A percentile compares a stretch with the other conserved stretches of the same genome.
phyloP scores from a whole-genome alignment of 805 yeast genomes.

The Babjeviella inositovora region DNA sequence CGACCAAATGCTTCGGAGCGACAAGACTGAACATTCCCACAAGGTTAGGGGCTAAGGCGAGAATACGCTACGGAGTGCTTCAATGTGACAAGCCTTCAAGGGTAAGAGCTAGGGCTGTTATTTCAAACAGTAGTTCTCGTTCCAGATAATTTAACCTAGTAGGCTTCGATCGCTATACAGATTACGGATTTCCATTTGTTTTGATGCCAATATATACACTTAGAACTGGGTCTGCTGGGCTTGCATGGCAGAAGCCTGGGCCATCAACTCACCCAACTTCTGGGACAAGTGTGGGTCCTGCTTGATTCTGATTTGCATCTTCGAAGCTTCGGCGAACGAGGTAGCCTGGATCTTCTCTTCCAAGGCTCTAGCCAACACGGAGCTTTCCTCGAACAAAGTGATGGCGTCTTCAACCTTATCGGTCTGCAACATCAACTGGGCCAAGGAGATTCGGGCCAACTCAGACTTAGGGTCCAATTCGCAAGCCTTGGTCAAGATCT shows the following conservation, averaged over 20 bases:
- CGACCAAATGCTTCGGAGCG: too few relatives aligned
- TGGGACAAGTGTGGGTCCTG: conserved; percentile 48
- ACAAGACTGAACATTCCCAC: too few relatives aligned
- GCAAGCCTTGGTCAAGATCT: conserved; percentile 57
- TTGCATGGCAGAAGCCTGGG: conserved; percentile 10
- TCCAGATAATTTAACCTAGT: too few relatives aligned
- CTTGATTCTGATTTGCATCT: conserved; percentile 69
- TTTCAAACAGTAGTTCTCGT: too few relatives aligned
- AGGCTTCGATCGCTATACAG: too few relatives aligned
- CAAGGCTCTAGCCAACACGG: conserved; percentile 65
- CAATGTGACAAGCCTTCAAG: too few relatives aligned
- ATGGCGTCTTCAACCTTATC: conserved; percentile 76
- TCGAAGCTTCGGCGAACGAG: conserved; percentile 84
- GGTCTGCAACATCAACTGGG: conserved; percentile 77
- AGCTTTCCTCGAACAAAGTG: conserved; percentile 65
- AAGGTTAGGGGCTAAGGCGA: too few relatives aligned
- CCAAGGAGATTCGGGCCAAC: conserved; percentile 78
- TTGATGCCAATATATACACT: too few relatives aligned
- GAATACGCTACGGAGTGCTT: too few relatives aligned
- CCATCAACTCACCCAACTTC: conserved; percentile 47
- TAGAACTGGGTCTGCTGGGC: too few relatives aligned
- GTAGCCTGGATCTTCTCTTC: conserved; percentile 86
- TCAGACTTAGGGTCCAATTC: conserved; percentile 80
- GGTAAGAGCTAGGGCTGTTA: too few relatives aligned
- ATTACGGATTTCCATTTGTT: too few relatives aligned